Evolutionary conservation across 1,284 basidiomycete genomes (phyloP).

Genomic region (Butyriboletus appendiculatus): DNA sequence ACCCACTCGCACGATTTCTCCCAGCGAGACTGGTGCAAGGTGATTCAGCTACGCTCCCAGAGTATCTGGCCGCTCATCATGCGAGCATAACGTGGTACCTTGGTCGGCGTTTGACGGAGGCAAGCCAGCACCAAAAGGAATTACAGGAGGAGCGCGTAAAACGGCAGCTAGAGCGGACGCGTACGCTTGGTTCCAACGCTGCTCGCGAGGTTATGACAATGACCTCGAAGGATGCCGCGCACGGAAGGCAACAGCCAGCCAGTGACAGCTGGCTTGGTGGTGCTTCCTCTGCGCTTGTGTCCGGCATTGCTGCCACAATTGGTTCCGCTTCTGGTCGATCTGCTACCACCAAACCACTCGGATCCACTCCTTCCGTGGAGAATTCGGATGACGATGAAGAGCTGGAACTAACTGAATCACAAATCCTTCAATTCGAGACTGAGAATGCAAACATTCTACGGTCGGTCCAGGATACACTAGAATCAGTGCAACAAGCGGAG

Average conservation of each 20-base stretch:
- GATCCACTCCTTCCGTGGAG: constrained; percentile 38
- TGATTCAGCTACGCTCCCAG: constrained; percentile 56
- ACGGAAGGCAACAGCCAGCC: constrained; percentile 24
- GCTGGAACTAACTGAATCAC: constrained; percentile 74
- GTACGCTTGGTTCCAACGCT: constrained; percentile 75
- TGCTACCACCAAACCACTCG: constrained; percentile 23
- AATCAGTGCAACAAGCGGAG: constrained; percentile 87
- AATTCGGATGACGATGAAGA: constrained; percentile 67
- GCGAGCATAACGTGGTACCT: constrained; percentile 86
- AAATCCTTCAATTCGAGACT: constrained; percentile 88
- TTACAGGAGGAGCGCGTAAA: constrained; percentile 88
- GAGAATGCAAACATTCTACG: constrained; percentile 87
- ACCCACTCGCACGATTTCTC: constrained; percentile 64
- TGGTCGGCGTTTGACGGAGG: constrained; percentile 73
- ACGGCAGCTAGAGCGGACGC: constrained; percentile 76
- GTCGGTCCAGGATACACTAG: constrained; percentile 80
- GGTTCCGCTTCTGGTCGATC: constrained; percentile 45
- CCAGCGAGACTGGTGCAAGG: constrained; percentile 66
- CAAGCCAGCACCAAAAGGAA: constrained; percentile 77
- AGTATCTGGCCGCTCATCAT: constrained; percentile 81
- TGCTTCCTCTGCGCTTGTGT: constrained; percentile 57
- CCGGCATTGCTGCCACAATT: constrained; percentile 63
- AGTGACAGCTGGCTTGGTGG: constrained; percentile 63
- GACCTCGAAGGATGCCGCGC: constrained; percentile 24
- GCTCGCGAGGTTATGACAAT: constrained; percentile 56